Evolutionary conservation across 2,329 filamentous ascomycete species (phyloP).

Genomic region (Didymella glomerata): DNA sequence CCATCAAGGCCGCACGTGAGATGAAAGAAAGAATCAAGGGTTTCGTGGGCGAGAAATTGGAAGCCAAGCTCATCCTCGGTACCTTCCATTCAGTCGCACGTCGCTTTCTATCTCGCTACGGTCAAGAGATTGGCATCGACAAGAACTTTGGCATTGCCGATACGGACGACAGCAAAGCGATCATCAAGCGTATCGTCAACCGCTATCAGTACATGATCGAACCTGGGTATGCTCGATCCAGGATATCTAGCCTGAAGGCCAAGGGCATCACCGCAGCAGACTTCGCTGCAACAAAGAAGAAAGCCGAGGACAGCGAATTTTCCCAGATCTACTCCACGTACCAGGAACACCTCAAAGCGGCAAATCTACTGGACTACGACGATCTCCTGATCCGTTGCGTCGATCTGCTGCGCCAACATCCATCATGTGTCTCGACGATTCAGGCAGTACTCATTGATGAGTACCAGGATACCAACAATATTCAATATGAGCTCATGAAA

Average conservation of each 20-base stretch:
- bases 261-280: constrained; percentile 60
- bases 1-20: constrained; percentile 90
- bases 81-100: constrained; percentile 95
- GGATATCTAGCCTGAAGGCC: constrained; percentile 74
- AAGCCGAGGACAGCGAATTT: constrained; percentile 69
- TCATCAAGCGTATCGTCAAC: constrained; percentile 84
- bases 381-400: constrained; percentile 87
- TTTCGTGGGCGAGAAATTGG: constrained; percentile 78
- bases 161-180: constrained; percentile 77
- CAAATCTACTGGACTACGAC: constrained; percentile 92
- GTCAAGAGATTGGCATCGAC: constrained; percentile 80
- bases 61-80: constrained; percentile 81
- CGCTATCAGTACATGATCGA: constrained; percentile 74
- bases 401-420: constrained; percentile 75
- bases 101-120: constrained; percentile 84
- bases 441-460: constrained; percentile 94
- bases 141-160: constrained; percentile 93
- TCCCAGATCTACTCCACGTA: constrained; percentile 76
- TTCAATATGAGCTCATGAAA: constrained; percentile 94
- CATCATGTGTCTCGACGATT: constrained; percentile 86
- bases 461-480: constrained; percentile 95
- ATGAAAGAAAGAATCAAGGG: constrained; percentile 89
- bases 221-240: constrained; percentile 71
- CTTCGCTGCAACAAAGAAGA: constrained; percentile 52
- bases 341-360: constrained; percentile 74